phyloP scores from a whole-genome alignment of 1,284 basidiomycete species.

The Moesziomyces sp. region DNA sequence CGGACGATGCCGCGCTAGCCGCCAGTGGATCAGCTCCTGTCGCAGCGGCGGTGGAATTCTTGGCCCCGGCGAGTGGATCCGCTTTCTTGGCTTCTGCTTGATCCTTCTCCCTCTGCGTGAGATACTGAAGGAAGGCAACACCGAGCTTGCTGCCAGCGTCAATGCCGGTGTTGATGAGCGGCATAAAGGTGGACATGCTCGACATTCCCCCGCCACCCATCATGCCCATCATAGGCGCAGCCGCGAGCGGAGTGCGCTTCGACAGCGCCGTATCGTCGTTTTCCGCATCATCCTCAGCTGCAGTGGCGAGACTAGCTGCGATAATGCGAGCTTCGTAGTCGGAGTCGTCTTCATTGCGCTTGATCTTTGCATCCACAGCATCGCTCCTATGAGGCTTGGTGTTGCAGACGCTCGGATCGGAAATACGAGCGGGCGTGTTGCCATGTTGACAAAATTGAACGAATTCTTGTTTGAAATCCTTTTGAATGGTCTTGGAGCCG shows the following conservation, averaged over 20 bases:
- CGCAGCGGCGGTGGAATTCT: not conserved
- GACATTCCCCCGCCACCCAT: not conserved
- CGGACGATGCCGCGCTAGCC: not conserved
- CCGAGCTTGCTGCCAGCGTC: constrained; percentile 7
- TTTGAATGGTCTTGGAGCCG: not conserved
- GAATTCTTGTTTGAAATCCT: not conserved
- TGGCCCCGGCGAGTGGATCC: not conserved
- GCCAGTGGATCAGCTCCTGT: too few species aligned
- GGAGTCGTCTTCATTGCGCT: not conserved
- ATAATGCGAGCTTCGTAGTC: not conserved
- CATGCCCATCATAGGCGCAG: not conserved
- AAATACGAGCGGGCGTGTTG: constrained; percentile 6
- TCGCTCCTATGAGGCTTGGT: too few species aligned
- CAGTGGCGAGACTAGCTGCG: not conserved
- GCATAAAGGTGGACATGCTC: not conserved
- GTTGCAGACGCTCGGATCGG: constrained; percentile 8
- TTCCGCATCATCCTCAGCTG: not conserved
- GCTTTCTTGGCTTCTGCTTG: not conserved
- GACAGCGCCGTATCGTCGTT: not conserved
- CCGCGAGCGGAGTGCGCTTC: not conserved
- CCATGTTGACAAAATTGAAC: constrained; percentile 18
- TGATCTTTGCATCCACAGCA: not conserved
- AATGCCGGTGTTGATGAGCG: constrained; percentile 6
- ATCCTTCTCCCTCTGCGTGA: not conserved
- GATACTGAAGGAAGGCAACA: not conserved